A percentile compares a stretch with the other conserved stretches of the same genome.
These are phyloP conservation scores for Trichoderma sp. DNA, from an alignment of 2,329 filamentous ascomycete genomes.

Conservation along the genomic window DNA sequence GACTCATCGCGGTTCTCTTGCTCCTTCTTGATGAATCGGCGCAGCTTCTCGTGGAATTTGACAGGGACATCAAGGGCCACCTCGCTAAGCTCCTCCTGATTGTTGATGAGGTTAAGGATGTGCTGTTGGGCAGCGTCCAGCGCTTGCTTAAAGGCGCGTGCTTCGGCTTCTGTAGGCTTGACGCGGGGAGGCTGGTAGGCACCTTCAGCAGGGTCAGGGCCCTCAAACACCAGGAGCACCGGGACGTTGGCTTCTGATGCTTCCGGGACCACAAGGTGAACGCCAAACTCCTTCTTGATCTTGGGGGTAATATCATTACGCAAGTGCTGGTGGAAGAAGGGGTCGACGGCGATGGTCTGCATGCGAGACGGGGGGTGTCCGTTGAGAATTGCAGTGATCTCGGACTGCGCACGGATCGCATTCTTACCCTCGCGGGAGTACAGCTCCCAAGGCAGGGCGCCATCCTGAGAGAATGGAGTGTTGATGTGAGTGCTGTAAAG, in stretches of 20 bases:
- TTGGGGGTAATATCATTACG: slow-evolving; percentile 60
- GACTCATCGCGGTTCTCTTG: slow-evolving; percentile 55
- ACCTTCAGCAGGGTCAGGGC: slow-evolving; percentile 46
- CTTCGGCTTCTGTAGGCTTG: slow-evolving; percentile 49
- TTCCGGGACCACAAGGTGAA: slow-evolving; percentile 70
- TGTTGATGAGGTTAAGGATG: slow-evolving; percentile 55
- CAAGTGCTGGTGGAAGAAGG: slow-evolving; percentile 75
- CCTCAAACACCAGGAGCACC: slow-evolving; percentile 73
- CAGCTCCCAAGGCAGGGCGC: slow-evolving; percentile 78
- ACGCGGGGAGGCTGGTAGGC: slow-evolving; percentile 54
- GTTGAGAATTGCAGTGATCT: slow-evolving; percentile 70
- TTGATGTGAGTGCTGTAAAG: slow-evolving; percentile 84
- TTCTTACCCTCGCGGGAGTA: slow-evolving; percentile 86
- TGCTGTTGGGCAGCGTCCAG: slow-evolving; percentile 56
- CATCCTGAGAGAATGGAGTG: slow-evolving; percentile 66
- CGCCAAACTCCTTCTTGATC: slow-evolving; percentile 66
- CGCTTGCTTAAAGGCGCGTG: slow-evolving; percentile 52
- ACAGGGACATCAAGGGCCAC: slow-evolving; percentile 54
- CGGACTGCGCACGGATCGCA: slow-evolving; percentile 68
- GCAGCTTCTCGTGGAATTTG: slow-evolving; percentile 63
- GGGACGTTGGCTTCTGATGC: slow-evolving; percentile 56
- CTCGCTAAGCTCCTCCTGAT: slow-evolving; percentile 54
- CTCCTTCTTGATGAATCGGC: slow-evolving; percentile 62
- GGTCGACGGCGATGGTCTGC: slow-evolving; percentile 63
- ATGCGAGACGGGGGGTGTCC: slow-evolving; percentile 72